Evolutionary conservation across 805 yeast species (phyloP), one percentile per base, ranked within the genome.

Genomic region (Teunomyces aglyptinius): DNA sequence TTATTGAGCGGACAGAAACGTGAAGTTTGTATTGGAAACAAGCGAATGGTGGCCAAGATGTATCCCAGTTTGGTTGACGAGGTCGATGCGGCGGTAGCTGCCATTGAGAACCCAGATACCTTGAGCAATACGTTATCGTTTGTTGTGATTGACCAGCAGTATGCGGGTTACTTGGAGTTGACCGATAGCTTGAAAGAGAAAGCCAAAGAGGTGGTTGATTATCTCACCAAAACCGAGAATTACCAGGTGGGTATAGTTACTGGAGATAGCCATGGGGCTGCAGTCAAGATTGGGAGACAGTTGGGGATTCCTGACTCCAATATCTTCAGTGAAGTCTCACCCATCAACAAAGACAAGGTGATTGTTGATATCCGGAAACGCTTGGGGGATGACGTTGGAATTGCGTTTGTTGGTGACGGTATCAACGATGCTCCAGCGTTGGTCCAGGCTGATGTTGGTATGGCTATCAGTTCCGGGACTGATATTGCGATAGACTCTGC

Each of bases 401-500:
- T 94, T 35, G 92, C 91, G 5, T 90, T 95, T 74, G 85, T 94
- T 18, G 99, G 99, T 32, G 99, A 94, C 67, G 99, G 99, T 49
- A 88, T 94, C 54, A 94, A 94, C 64, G 99, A 94, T 63, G 96
- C 98, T 0, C 97, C 99, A 0, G 98, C 98, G 0, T 75, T 94
- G 46, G 96, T 89, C 1, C 78, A 85, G 46, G 86, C 97, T 1
- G 89, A 90, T 54, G 68, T 94, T 15, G 99, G 99, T 19, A 82
- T 95, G 57, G 94, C 98, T 8, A 81, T 95, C 48, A 85, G 95
- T 7, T 80, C 95, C 0, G 97, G 98, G 4, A 88, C 98, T 0
- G 98, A 94, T 58, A 88, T 94, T 55, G 98, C 99, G 1, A 86
- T 94, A 54, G 97, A 91, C 54, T 88, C 96, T n/a, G 97, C 99